These are phyloP conservation scores for Akanthomyces muscarius DNA, from an alignment of 2,329 filamentous ascomycete genomes.

Conservation along the genomic window DNA sequence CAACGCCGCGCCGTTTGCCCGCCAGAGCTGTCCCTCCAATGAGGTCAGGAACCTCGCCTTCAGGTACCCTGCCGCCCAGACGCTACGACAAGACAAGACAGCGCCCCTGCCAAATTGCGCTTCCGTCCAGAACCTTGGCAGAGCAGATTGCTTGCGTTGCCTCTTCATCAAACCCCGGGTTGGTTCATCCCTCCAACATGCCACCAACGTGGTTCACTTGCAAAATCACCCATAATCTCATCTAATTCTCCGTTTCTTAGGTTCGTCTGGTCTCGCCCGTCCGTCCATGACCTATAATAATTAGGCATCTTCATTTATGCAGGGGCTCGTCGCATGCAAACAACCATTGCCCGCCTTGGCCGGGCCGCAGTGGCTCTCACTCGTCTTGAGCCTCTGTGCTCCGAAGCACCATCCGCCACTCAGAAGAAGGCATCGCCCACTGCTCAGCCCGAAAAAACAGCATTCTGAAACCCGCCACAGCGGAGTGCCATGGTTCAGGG, in stretches of 20 bases:
- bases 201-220: neutral
- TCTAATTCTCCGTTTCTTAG: neutral
- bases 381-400: neutral
- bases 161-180: neutral
- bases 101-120: conserved; percentile 1
- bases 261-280: neutral
- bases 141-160: neutral
- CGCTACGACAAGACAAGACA: neutral
- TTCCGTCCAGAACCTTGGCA: conserved; percentile 3
- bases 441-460: neutral
- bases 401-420: neutral
- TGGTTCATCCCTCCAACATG: neutral
- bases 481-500: conserved; percentile 11
- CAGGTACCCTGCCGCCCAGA: neutral
- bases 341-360: neutral
- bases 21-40: neutral
- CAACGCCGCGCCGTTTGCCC: neutral
- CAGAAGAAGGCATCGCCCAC: neutral
- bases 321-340: conserved; percentile 9
- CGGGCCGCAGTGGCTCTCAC: neutral
- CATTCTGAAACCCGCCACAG: conserved; percentile 17
- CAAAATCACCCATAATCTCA: neutral
- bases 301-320: neutral
- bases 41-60: neutral
- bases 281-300: neutral